Evolutionary conservation across 1,284 basidiomycete genomes (phyloP).

Genomic region (Melampsora americana): DNA sequence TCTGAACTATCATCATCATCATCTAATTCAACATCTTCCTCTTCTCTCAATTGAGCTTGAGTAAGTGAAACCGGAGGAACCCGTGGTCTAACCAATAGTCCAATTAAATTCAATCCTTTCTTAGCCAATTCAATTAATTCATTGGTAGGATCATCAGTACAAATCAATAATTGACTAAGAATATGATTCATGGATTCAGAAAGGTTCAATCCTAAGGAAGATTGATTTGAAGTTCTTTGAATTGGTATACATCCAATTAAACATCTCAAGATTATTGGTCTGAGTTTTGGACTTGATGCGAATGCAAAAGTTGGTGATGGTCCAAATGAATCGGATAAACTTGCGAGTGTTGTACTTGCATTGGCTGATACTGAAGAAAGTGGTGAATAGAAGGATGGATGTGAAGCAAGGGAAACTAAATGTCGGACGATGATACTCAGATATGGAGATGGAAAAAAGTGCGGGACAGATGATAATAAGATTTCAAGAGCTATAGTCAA

Average conservation of each 20-base stretch:
- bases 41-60: background rate
- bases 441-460: conserved; percentile 22
- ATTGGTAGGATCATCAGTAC: background rate
- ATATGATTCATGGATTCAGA: conserved; percentile 3
- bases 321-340: background rate
- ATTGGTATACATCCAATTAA: conserved; percentile 3
- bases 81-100: conserved; percentile 8
- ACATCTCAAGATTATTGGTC: conserved; percentile 11
- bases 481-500: conserved; percentile 20
- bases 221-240: conserved; percentile 5
- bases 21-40: conserved; percentile 5
- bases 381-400: conserved; percentile 15
- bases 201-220: conserved; percentile 10
- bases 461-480: conserved; percentile 9
- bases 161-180: background rate
- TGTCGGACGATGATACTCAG: background rate
- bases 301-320: conserved; percentile 5
- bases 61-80: conserved; percentile 20
- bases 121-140: conserved; percentile 2
- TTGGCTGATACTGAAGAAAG: background rate
- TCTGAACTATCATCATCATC: background rate
- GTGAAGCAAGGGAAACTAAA: conserved; percentile 2
- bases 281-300: background rate
- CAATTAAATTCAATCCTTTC: background rate
- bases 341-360: background rate